Evolutionary conservation across 2,329 filamentous ascomycete genomes (phyloP).

Genomic region (Talaromyces pinophilus): DNA sequence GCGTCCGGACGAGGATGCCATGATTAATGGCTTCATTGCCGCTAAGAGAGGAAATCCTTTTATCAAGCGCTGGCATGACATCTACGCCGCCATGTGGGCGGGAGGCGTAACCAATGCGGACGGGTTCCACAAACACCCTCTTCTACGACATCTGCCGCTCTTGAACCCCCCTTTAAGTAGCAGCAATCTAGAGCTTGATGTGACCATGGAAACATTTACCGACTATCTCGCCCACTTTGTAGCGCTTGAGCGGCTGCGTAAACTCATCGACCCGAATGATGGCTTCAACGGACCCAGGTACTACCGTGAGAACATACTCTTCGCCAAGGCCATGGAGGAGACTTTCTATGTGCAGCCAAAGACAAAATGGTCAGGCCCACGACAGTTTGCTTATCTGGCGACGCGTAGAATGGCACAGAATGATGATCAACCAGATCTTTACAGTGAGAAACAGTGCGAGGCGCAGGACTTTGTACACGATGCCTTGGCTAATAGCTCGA

Average conservation of each 20-base stretch:
- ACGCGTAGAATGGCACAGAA: neutral
- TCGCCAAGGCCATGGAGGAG: conserved; percentile 5
- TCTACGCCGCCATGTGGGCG: neutral
- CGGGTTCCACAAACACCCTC: neutral
- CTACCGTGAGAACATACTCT: conserved; percentile 1
- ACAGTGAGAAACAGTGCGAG: neutral
- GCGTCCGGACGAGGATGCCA: neutral
- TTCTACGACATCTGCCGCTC: neutral
- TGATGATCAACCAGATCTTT: neutral
- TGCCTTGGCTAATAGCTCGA: neutral
- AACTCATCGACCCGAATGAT: neutral
- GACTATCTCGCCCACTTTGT: neutral
- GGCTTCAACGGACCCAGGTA: conserved; percentile 10
- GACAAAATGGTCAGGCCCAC: neutral
- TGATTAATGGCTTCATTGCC: neutral
- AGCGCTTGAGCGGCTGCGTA: conserved; percentile 20
- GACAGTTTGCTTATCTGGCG: neutral
- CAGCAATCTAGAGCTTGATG: neutral
- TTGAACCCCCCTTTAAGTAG: neutral
- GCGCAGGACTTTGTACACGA: neutral
- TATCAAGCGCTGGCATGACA: neutral
- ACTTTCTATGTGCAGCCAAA: neutral
- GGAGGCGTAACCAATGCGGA: neutral
- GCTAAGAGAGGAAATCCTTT: neutral
- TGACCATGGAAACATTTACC: neutral